These are phyloP conservation scores for Tulasnella calospora DNA, from an alignment of 768 basidiomycete species.

Conservation along the genomic window DNA sequence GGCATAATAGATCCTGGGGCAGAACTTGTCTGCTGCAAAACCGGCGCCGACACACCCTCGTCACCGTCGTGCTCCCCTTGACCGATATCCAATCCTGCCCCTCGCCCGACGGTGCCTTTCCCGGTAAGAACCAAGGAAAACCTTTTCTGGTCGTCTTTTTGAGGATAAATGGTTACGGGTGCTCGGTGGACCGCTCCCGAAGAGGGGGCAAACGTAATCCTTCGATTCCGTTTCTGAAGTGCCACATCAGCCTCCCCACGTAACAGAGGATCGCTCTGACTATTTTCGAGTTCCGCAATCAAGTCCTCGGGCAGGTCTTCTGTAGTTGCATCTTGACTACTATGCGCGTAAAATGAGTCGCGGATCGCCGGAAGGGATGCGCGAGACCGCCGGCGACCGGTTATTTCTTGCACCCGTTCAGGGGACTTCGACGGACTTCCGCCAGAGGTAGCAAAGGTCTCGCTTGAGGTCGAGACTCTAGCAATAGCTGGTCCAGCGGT, in stretches of 20 bases:
- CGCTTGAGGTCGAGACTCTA: not conserved
- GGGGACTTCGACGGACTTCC: not conserved
- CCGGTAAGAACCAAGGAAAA: conserved; percentile 19
- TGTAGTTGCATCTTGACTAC: not conserved
- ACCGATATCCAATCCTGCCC: conserved; percentile 34
- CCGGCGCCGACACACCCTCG: conserved; percentile 23
- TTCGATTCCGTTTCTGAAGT: not conserved
- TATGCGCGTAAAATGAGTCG: conserved; percentile 6
- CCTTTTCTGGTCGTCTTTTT: conserved; percentile 8
- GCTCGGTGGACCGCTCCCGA: conserved; percentile 18
- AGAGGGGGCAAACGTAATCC: conserved; percentile 13
- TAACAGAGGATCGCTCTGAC: not conserved
- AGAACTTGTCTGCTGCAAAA: conserved; percentile 29
- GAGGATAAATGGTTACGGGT: conserved; percentile 25
- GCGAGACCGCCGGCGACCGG: conserved; percentile 8
- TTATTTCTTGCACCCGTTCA: not conserved
- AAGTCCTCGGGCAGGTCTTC: conserved; percentile 16
- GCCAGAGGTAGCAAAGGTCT: not conserved
- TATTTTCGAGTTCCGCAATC: not conserved
- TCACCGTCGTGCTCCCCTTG: conserved; percentile 27
- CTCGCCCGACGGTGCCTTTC: conserved; percentile 23
- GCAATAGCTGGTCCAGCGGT: not conserved
- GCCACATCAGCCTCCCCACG: not conserved
- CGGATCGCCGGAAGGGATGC: conserved; percentile 13
- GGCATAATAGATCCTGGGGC: not conserved